Evolutionary conservation across 2,329 filamentous ascomycete genomes (phyloP), one percentile per base, ranked within the genome.

Genomic region (Neurospora sp.): DNA sequence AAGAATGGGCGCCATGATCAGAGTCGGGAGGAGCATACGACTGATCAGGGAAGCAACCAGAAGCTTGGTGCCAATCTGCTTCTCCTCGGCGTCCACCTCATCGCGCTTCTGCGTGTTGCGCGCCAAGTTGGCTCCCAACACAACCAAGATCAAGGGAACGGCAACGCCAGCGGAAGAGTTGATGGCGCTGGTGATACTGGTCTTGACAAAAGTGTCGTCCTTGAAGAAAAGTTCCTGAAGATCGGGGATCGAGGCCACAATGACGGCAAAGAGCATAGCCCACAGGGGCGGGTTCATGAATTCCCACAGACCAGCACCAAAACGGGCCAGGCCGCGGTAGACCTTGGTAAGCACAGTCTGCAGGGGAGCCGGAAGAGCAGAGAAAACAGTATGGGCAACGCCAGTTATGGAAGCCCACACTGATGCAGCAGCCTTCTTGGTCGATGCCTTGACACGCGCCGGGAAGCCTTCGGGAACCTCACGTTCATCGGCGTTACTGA

Each of bases 261-360:
- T 82, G 66, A 98, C 90, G n/a, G 96, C 93, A 46, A 90, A 84
- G 40, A 98, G 83, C 96, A 99, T 98, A 38, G 96, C 94, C 93
- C 94, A 98, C 36, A 99, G 89, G 0, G 96, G 96, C 58, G 96
- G 95, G 80, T 98, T 98, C 95, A 99, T 98, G 79, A 97, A 97
- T 67, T 92, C 91, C 91, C 92, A 96, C 13, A 94, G 78, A 68
- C 93, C 93, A 67, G 81, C 81, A 74, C 87, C 80, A 75, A 92
- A 72, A 79, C 86, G 79, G 75, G 75, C 79, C 66, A 79, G 81
- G 19, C 82, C 74, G 11, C 70, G 73, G 67, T 78, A 76, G 8
- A 80, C 15, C 58, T 75, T 76, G 2, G 75, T 71, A 15, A 84
- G 73, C 0, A 72, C 66, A 5, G 73, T 71, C 74, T 84, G 84